These are phyloP conservation scores for Vachellia pachyceras DNA, from an alignment of 306 rosid genomes.

Conservation along the genomic window DNA sequence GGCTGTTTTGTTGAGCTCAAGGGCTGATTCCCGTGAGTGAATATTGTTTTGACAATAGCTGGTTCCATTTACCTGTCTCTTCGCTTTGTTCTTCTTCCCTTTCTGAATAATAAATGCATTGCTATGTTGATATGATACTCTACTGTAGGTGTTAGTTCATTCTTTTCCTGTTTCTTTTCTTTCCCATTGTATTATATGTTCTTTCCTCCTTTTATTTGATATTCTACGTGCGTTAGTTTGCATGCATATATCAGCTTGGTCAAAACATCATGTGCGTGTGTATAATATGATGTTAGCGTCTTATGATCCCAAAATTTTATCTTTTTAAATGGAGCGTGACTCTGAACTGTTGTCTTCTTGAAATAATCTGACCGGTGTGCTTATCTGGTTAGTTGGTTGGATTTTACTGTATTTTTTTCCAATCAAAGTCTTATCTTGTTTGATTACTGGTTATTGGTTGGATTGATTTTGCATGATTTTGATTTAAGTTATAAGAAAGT, in stretches of 20 bases:
- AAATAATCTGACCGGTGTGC: background rate
- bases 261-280: too few relatives aligned
- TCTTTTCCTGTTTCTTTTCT: background rate
- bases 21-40: background rate
- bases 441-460: background rate
- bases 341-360: slow-evolving; percentile 8
- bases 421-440: background rate
- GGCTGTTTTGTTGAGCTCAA: background rate
- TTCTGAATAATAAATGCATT: background rate
- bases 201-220: background rate
- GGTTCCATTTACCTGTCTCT: background rate
- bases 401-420: background rate
- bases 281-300: background rate
- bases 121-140: background rate
- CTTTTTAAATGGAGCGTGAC: background rate
- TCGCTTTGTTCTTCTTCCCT: background rate
- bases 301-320: background rate
- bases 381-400: background rate
- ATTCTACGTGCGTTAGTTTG: background rate
- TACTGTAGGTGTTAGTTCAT: background rate
- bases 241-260: background rate
- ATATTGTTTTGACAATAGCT: background rate
- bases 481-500: background rate
- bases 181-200: too few relatives aligned
- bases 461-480: background rate